A percentile compares a stretch with the other conserved stretches of the same genome.
Conservation (phyloP, 257 asterid genomes). For the Primulina eburnea region DNA sequence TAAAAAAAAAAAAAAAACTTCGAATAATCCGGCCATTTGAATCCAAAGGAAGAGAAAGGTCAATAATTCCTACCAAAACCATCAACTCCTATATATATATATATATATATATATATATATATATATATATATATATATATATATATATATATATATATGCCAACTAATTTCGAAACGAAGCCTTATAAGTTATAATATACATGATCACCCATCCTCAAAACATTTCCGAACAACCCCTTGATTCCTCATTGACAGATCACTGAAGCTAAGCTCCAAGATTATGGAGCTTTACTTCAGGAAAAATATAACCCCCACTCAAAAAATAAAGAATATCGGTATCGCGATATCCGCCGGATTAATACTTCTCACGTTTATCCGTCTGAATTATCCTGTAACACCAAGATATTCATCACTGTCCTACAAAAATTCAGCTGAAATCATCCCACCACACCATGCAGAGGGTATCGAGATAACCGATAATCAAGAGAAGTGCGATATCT, state of each 20-base stretch:
- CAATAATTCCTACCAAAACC: too few relatives aligned
- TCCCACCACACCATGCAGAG: slow-evolving; percentile 23
- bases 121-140: too few relatives aligned
- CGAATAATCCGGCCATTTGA: too few relatives aligned
- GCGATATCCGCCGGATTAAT: slow-evolving; percentile 26
- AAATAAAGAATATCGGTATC: slow-evolving; percentile 21
- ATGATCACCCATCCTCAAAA: slow-evolving; percentile 1
- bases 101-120: too few relatives aligned
- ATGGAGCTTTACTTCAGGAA: slow-evolving; percentile 40
- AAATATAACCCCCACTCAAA: slow-evolving; percentile 16
- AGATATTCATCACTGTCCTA: slow-evolving; percentile 20
- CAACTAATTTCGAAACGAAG: not conserved
- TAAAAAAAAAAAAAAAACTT: too few relatives aligned
- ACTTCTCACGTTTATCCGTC: slow-evolving; percentile 37
- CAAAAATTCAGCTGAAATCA: slow-evolving; percentile 15
- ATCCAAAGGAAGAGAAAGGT: too few relatives aligned
- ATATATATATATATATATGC: too few relatives aligned
- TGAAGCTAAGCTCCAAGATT: slow-evolving; percentile 11
- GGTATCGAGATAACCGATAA: slow-evolving; percentile 17
- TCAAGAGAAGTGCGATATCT: slow-evolving; percentile 38
- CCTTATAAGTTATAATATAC: not conserved
- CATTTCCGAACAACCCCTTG: slow-evolving; percentile 22
- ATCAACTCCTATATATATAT: too few relatives aligned
- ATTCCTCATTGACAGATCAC: not conserved
- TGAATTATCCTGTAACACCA: slow-evolving; percentile 31